Base-by-base conservation (phyloP, 192 early-diverging fungal species). In the Lobulomyces angularis region DNA sequence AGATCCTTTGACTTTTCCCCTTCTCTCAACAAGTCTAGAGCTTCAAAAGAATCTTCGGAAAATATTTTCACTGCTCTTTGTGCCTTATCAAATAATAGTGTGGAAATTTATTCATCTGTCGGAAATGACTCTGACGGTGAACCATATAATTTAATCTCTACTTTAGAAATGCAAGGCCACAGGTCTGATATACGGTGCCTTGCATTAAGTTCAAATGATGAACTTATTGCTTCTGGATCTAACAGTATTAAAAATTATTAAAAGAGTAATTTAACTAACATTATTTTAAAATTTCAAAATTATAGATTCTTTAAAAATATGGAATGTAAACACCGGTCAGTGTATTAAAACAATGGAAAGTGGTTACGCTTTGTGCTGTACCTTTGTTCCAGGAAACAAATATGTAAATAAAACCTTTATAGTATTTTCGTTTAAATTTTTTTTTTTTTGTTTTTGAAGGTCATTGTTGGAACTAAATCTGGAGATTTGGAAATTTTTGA, bases 401-500 rank as follows among this genome's bases (percentile, higher is more conserved):
- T 71, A 82, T 50, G 75, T 80, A 57, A 57, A 61, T 51, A 14
- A 35, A n/a, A n/a, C 8, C 34, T 3, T 23, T 17, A 16, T 43
- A 30, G 27, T 27, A 19, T 28, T 2, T 44, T 56, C 8, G 8
- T 9, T 7, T 42, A n/a, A 18, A 7, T 8, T 9, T 40, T 45
- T 35, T 20, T 17, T 12, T 32, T 32, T 16, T 12, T 32, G 31
- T 40, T 5, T 45, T 3, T 28, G 53, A n/a, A 79, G 59, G 64
- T 90, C 26, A 67, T 90, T 19, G 67, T 98, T n/a, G 94, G 94
- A 23, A 98, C 94, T 31, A 90, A 90, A 46, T 64, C 77, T 3
- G 94, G 94, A 33, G 68, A 86, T 27, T 56, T 98, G 37, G 79
- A 95, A 56, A 50, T 98, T 37, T 96, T 81, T 55, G 88, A 96